These are phyloP conservation scores for Cladophialophora exuberans DNA, from an alignment of 2,329 filamentous ascomycete species.

Conservation along the genomic window DNA sequence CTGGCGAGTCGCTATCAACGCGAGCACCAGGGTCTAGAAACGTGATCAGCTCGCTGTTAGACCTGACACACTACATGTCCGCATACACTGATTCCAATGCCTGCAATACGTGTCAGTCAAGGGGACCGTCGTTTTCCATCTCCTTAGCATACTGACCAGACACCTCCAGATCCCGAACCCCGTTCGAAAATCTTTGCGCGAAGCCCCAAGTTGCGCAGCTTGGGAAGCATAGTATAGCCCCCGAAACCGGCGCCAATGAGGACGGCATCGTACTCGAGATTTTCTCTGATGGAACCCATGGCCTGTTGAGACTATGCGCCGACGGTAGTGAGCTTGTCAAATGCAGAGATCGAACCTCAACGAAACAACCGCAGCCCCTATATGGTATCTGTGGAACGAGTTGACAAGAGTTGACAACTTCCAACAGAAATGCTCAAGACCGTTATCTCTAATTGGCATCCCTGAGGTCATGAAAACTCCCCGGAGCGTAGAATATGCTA, in stretches of 20 bases:
- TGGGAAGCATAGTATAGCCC: slow-evolving; percentile 32
- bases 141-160: slow-evolving; percentile 44
- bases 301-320: slow-evolving; percentile 1
- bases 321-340: slow-evolving; percentile 3
- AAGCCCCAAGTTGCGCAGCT: slow-evolving; percentile 38
- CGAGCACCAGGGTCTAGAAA: slow-evolving; percentile 51
- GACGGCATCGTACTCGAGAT: slow-evolving; percentile 19
- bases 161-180: slow-evolving; percentile 37
- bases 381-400: slow-evolving; percentile 5
- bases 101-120: slow-evolving; percentile 10
- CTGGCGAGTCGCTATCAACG: slow-evolving; percentile 58
- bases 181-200: slow-evolving; percentile 41
- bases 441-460: slow-evolving; percentile 6
- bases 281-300: slow-evolving; percentile 18
- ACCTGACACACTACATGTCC: neutral
- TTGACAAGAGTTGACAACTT: neutral
- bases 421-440: slow-evolving; percentile 2
- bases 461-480: slow-evolving; percentile 6
- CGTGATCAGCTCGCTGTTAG: slow-evolving; percentile 4
- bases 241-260: slow-evolving; percentile 23
- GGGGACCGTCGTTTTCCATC: neutral
- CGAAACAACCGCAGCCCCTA: neutral
- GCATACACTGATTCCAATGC: slow-evolving; percentile 55
- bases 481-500: neutral
- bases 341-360: neutral